Conservation (phyloP, 768 basidiomycete genomes). For the Polyporus arcularius region DNA sequence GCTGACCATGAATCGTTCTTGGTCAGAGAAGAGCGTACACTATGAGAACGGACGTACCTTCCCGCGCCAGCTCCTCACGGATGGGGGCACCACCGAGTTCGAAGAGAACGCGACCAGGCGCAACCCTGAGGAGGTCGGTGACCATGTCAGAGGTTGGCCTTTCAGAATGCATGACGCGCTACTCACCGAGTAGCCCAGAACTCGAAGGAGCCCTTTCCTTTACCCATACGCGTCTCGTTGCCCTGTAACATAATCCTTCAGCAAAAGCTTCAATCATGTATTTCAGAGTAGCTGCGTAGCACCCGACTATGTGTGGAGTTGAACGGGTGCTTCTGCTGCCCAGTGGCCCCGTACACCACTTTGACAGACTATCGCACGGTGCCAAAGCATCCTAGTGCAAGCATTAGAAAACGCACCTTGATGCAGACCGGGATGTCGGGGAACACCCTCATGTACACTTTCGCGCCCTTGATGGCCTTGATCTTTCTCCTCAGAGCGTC, state of each 20-base stretch:
- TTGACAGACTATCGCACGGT: too few relatives aligned
- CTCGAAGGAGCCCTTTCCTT: constrained; percentile 97
- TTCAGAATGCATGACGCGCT: neutral
- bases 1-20: constrained; percentile 45
- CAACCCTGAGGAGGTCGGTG: constrained; percentile 54
- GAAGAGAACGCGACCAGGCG: constrained; percentile 87
- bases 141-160: neutral
- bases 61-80: constrained; percentile 89
- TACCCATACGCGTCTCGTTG: constrained; percentile 99
- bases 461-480: constrained; percentile 85
- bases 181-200: constrained; percentile 92
- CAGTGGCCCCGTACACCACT: too few relatives aligned
- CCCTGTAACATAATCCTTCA: constrained; percentile 52
- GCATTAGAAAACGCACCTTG: constrained; percentile 57
- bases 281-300: too few relatives aligned
- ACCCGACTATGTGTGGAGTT: too few relatives aligned
- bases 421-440: constrained; percentile 97
- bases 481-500: constrained; percentile 88
- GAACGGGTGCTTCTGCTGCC: too few relatives aligned
- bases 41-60: constrained; percentile 55
- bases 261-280: neutral
- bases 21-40: neutral
- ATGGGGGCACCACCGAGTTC: constrained; percentile 91
- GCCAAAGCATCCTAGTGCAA: neutral
- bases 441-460: constrained; percentile 87